These are phyloP conservation scores for Rhizopus stolonifer DNA, from an alignment of 371 early-diverging fungal species.

Conservation along the genomic window DNA sequence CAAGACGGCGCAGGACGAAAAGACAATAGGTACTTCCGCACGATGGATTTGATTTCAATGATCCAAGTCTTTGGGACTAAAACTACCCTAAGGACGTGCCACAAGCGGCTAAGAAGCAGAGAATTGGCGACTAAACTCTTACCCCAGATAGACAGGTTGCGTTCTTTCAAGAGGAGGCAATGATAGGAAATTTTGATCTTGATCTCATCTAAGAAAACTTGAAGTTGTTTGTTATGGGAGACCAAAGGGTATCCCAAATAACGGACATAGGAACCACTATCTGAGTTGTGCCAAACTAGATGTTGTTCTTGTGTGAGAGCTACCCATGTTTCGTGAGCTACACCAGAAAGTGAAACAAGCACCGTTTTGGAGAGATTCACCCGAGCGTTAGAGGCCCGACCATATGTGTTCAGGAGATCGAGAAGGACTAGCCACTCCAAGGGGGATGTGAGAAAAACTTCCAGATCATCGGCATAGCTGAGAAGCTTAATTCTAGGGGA, in stretches of 20 bases:
- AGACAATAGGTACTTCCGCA: background rate
- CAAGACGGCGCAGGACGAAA: conserved; percentile 5
- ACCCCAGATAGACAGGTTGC: conserved; percentile 9
- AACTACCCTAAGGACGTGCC: conserved; percentile 7
- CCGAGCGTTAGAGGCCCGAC: conserved; percentile 15
- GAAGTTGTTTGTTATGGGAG: background rate
- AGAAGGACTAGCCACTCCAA: conserved; percentile 80
- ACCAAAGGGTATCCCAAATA: conserved; percentile 18
- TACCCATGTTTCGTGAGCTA: background rate
- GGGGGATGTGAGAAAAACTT: conserved; percentile 14
- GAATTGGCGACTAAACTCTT: conserved; percentile 10
- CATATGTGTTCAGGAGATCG: conserved; percentile 45
- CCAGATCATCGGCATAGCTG: conserved; percentile 22
- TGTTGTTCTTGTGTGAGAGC: background rate
- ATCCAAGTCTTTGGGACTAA: conserved; percentile 1
- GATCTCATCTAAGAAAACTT: background rate
- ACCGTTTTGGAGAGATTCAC: conserved; percentile 11
- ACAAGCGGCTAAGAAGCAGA: conserved; percentile 3
- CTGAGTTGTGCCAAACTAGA: conserved; percentile 1
- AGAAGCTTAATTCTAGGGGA: conserved; percentile 8
- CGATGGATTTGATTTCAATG: background rate
- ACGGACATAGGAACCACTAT: background rate
- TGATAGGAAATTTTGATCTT: background rate
- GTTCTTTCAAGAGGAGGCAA: background rate
- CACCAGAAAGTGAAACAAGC: conserved; percentile 12